Base-by-base conservation (phyloP, 2,329 filamentous ascomycete species). In the Arthrinium phaeospermum region DNA sequence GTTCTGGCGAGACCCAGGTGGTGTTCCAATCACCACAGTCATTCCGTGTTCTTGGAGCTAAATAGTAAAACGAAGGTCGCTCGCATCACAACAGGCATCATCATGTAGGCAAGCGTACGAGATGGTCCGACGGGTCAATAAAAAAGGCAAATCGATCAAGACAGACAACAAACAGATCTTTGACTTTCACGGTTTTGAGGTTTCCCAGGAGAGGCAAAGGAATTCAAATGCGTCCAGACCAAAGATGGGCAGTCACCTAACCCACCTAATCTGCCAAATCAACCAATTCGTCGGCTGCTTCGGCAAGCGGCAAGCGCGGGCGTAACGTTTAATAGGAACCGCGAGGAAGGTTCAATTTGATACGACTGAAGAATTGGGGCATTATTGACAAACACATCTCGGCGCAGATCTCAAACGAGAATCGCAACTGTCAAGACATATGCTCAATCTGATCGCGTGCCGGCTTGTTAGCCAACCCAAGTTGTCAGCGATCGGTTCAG, bases 291-390 rank as follows among this genome's bases (percentile, higher is more conserved):
- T 14, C 27, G 51, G 51, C 30, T 61, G 53, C 53, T 61, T 30
- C 53, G 53, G 53, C 53, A 61, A 61, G 53, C 53, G 53, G 30
- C 53, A 61, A 61, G 53, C 30, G 53, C 53, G 53, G 53, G 53
- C 53, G 30, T 37, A 61, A 61, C 30, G 7, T 61, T 61, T 22
- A 30, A n/a, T 10, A 61, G 27, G 16, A 37, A 19, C 7, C 30
- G 53, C 30, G 5, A 61, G 30, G 34, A 37, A 8, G 24, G 24
- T 10, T 41, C 37, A 41, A 41, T 41, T 10, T 41, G 37, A 53
- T 5, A n/a, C 49, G 24, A 53, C 24, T 53, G 44, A 22, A 10
- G 46, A 22, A 49, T n/a, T 49, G 19, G 46, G 10, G 37, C 37
- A 41, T 41, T 41, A 0, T 41, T 41, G 8, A 10, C 37, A 41